These are phyloP conservation scores for Parastagonospora avenae DNA, from an alignment of 2,329 filamentous ascomycete genomes.

Conservation along the genomic window DNA sequence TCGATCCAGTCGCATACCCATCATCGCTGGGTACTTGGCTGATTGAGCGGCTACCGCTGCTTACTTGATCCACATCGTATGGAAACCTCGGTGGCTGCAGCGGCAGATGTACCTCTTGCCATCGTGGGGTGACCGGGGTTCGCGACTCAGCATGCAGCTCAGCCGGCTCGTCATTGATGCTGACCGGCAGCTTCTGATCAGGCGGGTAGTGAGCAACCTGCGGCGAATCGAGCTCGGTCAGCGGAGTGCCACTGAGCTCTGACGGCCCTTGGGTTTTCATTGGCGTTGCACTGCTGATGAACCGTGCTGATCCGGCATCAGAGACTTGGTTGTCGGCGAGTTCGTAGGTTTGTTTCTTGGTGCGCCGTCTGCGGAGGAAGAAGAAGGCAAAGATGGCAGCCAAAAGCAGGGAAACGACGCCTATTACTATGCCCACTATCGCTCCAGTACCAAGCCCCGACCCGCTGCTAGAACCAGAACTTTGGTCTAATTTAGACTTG, in stretches of 20 bases:
- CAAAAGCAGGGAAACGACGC: slow-evolving; percentile 20
- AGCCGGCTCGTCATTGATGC: slow-evolving; percentile 26
- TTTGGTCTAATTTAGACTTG: slow-evolving; percentile 7
- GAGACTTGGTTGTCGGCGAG: slow-evolving; percentile 26
- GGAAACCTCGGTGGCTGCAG: slow-evolving; percentile 9
- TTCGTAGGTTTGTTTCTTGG: slow-evolving; percentile 22
- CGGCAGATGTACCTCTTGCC: slow-evolving; percentile 29
- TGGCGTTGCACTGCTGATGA: slow-evolving; percentile 1
- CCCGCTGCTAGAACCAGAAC: neutral
- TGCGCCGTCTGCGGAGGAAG: slow-evolving; percentile 27
- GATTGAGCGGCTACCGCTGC: slow-evolving; percentile 19
- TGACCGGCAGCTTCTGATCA: slow-evolving; percentile 26
- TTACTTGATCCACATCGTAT: slow-evolving; percentile 26
- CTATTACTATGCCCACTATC: slow-evolving; percentile 42
- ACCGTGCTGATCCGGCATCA: slow-evolving; percentile 16
- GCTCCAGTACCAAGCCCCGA: slow-evolving; percentile 30
- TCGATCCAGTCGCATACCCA: slow-evolving; percentile 11
- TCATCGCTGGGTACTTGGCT: slow-evolving; percentile 33
- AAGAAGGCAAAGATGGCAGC: slow-evolving; percentile 25
- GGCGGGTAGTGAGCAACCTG: slow-evolving; percentile 12
- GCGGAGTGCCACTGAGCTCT: slow-evolving; percentile 32
- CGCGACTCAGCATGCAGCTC: slow-evolving; percentile 31
- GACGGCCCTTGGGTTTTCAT: slow-evolving; percentile 24
- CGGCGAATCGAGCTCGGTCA: slow-evolving; percentile 29
- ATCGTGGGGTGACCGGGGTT: slow-evolving; percentile 21